Evolutionary conservation across 768 basidiomycete genomes (phyloP), one percentile per base, ranked within the genome.

Genomic region (Sistotremastrum suecicum): DNA sequence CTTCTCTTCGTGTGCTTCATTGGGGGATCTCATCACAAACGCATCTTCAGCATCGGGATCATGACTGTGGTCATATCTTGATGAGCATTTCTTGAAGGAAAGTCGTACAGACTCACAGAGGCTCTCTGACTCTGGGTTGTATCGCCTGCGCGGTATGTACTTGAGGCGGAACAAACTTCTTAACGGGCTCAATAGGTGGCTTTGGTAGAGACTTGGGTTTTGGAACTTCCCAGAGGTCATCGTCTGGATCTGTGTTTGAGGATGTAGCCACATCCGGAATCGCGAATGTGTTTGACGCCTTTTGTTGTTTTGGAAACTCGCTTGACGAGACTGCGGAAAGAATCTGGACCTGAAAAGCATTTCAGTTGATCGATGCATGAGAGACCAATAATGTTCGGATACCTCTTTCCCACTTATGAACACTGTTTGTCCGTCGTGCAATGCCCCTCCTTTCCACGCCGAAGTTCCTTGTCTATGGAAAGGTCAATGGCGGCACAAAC

Each of bases 1-100:
- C 53, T 66, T 72, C 39, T 68, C 68, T 33, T 75, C 72, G 51
- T 88, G 81, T 32, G 75, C 76, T 48, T 75, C 69, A 6, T 70
- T 74, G 0, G 90, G 89, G 4, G 71, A 62, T 53, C 80, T 83
- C 88, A 99, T 86, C 4, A 97, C 81, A 5, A 98, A 63, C 0
- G 91, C 90, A 3, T 75, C 81, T 44, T 78, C 74, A 1, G 71
- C 75, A 4, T 72, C 61, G 3, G 94, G 87, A 57, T 94, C 80
- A 59, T 89, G 80, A 48, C 86, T 89, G 34, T 37, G 37, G 12
- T 9, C 11, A 11, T 43, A 28, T 7, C 29, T 36, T 20, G 12
- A n/a, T 9, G 31, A 11, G 37, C 28, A 8, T 12, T n/a, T 7
- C 9, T 5, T 12, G 33, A 6, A 20, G 20, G 2, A 20, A 20